A percentile compares a stretch with the other conserved stretches of the same genome.
These are phyloP conservation scores for Mariannaea elegans DNA, from an alignment of 2,329 filamentous ascomycete genomes.

Conservation along the genomic window DNA sequence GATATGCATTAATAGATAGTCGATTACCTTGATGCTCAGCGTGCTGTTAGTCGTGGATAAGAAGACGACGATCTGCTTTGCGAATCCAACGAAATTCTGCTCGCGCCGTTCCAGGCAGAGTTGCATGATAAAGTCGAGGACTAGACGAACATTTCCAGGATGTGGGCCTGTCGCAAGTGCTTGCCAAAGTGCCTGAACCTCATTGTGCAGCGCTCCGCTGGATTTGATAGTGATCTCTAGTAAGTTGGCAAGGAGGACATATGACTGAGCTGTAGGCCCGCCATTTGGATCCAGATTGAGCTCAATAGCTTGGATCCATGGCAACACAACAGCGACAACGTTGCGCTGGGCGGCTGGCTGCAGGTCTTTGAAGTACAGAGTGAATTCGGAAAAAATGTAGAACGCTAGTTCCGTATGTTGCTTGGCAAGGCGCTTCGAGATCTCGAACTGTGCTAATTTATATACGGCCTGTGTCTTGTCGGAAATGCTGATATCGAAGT, in stretches of 20 bases:
- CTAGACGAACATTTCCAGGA: conserved; percentile 90
- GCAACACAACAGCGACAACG: conserved; percentile 91
- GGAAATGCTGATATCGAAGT: conserved; percentile 97
- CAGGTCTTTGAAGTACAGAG: conserved; percentile 89
- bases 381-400: conserved; percentile 95
- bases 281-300: conserved; percentile 91
- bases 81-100: conserved; percentile 97
- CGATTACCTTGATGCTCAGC: conserved; percentile 88
- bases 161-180: conserved; percentile 92
- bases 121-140: conserved; percentile 95
- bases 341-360: conserved; percentile 87
- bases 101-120: conserved; percentile 93
- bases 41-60: conserved; percentile 80
- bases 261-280: conserved; percentile 88
- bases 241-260: conserved; percentile 93
- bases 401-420: conserved; percentile 92
- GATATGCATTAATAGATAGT: conserved; percentile 91
- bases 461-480: conserved; percentile 99
- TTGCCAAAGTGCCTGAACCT: conserved; percentile 97
- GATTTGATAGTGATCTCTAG: conserved; percentile 97
- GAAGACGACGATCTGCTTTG: conserved; percentile 98
- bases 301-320: conserved; percentile 96
- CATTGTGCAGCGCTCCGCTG: conserved; percentile 87
- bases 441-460: conserved; percentile 96
- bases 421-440: conserved; percentile 87